These are phyloP conservation scores for Dothideomycetes sp. DNA, from an alignment of 2,329 filamentous ascomycete species.

Conservation along the genomic window DNA sequence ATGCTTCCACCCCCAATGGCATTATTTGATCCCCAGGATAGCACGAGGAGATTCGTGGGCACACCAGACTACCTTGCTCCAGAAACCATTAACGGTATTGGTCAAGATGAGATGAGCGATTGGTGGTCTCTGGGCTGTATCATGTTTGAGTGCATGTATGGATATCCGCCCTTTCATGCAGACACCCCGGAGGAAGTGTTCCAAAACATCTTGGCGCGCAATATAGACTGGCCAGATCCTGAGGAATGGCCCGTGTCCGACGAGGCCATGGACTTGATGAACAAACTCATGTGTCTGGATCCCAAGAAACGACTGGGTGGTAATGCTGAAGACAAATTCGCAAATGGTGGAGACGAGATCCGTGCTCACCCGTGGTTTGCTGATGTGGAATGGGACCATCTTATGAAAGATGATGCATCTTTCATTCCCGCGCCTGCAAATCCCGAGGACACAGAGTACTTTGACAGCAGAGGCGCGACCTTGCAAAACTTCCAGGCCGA, in stretches of 20 bases:
- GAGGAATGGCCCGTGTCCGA: conserved; percentile 64
- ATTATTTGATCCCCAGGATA: conserved; percentile 90
- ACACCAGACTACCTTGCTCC: conserved; percentile 95
- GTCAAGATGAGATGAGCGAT: conserved; percentile 96
- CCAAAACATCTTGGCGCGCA: conserved; percentile 83
- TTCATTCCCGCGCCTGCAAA: conserved; percentile 90
- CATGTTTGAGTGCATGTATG: conserved; percentile 90
- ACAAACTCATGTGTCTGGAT: conserved; percentile 77
- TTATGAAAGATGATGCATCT: conserved; percentile 90
- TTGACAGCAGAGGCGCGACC: conserved; percentile 82
- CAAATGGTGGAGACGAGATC: conserved; percentile 83
- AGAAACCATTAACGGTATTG: conserved; percentile 89
- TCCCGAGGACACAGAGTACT: conserved; percentile 96
- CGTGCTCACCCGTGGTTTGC: conserved; percentile 81
- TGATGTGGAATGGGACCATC: conserved; percentile 75
- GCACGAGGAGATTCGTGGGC: conserved; percentile 83
- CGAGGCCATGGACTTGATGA: conserved; percentile 90
- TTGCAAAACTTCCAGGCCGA: conserved; percentile 89
- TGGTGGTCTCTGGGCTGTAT: conserved; percentile 99
- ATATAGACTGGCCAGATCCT: conserved; percentile 82
- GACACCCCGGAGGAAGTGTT: conserved; percentile 86
- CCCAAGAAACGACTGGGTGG: conserved; percentile 73
- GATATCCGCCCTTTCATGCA: conserved; percentile 88
- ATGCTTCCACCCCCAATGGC: conserved; percentile 88
- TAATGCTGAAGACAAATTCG: conserved; percentile 71